Conservation (phyloP, 768 basidiomycete species). For the Tricholoma matsutake region DNA sequence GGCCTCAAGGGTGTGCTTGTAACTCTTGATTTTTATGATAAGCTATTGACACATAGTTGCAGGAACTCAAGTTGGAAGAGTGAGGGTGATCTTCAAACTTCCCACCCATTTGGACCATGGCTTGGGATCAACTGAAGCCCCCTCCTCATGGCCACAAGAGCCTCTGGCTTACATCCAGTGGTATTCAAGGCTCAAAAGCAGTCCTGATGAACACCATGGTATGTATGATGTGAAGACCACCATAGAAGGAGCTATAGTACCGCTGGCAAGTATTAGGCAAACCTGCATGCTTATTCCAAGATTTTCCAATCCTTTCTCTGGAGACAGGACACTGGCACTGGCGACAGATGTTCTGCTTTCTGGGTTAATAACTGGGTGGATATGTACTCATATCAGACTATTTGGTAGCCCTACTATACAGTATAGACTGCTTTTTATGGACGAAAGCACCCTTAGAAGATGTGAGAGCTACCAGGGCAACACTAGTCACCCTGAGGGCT, state of each 20-base stretch:
- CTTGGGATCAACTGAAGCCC: not conserved
- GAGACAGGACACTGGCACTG: not conserved
- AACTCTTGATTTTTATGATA: not conserved
- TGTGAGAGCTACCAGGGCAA: too few species aligned
- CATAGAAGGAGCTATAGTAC: not conserved
- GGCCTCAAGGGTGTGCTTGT: not conserved
- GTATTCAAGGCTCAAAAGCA: not conserved
- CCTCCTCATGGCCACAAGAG: not conserved
- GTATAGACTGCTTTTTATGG: too few species aligned
- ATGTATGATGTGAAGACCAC: not conserved
- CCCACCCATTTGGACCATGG: not conserved
- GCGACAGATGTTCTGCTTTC: not conserved
- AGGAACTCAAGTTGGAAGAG: slow-evolving; percentile 1
- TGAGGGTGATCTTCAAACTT: not conserved
- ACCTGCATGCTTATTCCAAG: slow-evolving; percentile 1
- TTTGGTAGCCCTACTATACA: too few species aligned
- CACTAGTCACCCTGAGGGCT: too few species aligned
- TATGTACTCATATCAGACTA: too few species aligned
- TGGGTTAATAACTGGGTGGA: too few species aligned
- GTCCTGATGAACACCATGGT: not conserved
- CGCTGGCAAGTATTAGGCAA: not conserved
- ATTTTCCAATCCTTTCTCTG: not conserved
- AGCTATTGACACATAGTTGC: not conserved
- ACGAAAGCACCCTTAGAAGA: too few species aligned
- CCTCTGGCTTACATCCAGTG: slow-evolving; percentile 2